A percentile compares a stretch with the other conserved stretches of the same genome.
phyloP scores from a whole-genome alignment of 768 basidiomycete genomes.

The Rhizopogon rudus region DNA sequence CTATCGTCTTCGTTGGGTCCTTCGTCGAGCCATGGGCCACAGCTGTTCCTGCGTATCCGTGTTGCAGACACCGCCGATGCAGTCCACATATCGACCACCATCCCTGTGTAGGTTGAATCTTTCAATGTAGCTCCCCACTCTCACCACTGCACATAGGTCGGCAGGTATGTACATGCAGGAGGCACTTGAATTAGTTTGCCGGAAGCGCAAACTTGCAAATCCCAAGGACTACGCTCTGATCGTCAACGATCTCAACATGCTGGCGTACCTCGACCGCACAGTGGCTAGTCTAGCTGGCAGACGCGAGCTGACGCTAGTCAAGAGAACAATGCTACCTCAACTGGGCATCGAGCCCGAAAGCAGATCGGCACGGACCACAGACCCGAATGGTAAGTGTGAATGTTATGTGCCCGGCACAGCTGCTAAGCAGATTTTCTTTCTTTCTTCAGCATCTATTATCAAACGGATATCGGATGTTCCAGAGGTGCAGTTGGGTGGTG shows the following conservation, averaged over 20 bases:
- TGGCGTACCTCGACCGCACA: constrained; percentile 90
- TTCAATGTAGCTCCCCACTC: not conserved
- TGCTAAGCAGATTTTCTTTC: not conserved
- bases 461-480: constrained; percentile 72
- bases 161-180: constrained; percentile 98
- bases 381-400: constrained; percentile 72
- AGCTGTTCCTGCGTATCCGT: constrained; percentile 76
- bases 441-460: constrained; percentile 78
- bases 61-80: constrained; percentile 80
- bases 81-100: constrained; percentile 84
- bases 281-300: constrained; percentile 94
- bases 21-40: constrained; percentile 69
- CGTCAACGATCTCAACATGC: constrained; percentile 52
- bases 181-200: constrained; percentile 80
- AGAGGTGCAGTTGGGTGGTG: constrained; percentile 50
- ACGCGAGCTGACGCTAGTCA: constrained; percentile 76
- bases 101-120: constrained; percentile 70
- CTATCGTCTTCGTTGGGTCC: constrained; percentile 68
- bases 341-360: constrained; percentile 68
- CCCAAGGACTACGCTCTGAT: constrained; percentile 83
- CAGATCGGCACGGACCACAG: constrained; percentile 67
- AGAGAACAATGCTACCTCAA: constrained; percentile 67
- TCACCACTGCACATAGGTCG: constrained; percentile 39
- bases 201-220: constrained; percentile 58
- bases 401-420: not conserved